Evolutionary conservation across 495 filamentous ascomycete species (phyloP).

Genomic region (Penicillium psychrofluorescens): DNA sequence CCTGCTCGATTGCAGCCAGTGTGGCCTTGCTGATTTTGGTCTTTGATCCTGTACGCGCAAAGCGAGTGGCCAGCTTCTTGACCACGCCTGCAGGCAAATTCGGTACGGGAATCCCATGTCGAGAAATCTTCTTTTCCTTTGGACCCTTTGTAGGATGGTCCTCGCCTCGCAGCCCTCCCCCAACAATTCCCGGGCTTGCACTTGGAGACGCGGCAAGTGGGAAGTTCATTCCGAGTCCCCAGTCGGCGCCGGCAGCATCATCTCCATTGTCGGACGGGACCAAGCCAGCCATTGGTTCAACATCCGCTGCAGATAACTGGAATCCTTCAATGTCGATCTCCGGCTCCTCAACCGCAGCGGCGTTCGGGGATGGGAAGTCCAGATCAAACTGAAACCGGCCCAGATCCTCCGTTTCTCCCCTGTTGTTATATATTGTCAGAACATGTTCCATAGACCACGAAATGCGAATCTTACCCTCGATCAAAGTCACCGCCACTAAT

Average conservation of each 20-base stretch:
- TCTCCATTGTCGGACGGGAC: slow-evolving; percentile 15
- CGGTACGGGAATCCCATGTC: slow-evolving; percentile 67
- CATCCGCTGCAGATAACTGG: slow-evolving; percentile 24
- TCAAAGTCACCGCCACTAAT: slow-evolving; percentile 34
- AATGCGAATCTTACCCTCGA: slow-evolving; percentile 24
- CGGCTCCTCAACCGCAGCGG: slow-evolving; percentile 19
- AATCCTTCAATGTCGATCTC: slow-evolving; percentile 35
- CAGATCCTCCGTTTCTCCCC: slow-evolving; percentile 41
- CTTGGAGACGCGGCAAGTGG: slow-evolving; percentile 25
- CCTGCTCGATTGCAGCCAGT: slow-evolving; percentile 65
- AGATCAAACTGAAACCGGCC: slow-evolving; percentile 38
- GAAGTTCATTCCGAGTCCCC: slow-evolving; percentile 23
- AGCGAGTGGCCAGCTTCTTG: slow-evolving; percentile 67
- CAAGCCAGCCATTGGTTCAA: slow-evolving; percentile 18
- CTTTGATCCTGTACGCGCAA: slow-evolving; percentile 54
- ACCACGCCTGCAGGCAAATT: slow-evolving; percentile 63
- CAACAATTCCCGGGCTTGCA: slow-evolving; percentile 30
- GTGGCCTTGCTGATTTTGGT: slow-evolving; percentile 64
- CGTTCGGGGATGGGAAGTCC: slow-evolving; percentile 34
- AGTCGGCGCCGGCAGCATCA: slow-evolving; percentile 16
- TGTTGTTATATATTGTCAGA: slow-evolving; percentile 24
- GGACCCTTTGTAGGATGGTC: slow-evolving; percentile 7
- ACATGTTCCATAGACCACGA: slow-evolving; percentile 5
- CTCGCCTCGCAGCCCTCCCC: slow-evolving; percentile 37
- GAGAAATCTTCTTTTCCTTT: slow-evolving; percentile 56